These are phyloP conservation scores for Sinapis alba DNA, from an alignment of 441 rosid species.

Conservation along the genomic window DNA sequence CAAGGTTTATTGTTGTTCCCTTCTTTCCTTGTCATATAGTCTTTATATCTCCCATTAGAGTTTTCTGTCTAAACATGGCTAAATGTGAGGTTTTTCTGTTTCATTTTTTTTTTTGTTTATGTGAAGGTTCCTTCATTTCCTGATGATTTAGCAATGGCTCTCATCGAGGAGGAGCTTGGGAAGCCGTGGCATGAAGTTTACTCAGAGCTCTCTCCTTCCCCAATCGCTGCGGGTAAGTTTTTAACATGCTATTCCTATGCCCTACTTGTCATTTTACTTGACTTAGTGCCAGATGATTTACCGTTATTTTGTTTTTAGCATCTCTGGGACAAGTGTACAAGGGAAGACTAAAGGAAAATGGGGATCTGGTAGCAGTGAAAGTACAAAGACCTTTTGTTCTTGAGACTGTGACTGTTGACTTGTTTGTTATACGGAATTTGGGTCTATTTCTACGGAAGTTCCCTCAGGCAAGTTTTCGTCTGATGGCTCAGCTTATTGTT, in stretches of 20 bases:
- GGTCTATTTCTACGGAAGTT: constrained; percentile 85
- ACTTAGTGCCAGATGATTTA: constrained; percentile 18
- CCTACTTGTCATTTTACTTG: background rate
- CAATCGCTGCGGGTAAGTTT: constrained; percentile 88
- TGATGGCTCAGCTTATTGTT: constrained; percentile 17
- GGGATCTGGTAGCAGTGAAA: constrained; percentile 94
- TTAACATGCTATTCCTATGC: background rate
- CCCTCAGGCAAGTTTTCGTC: constrained; percentile 73
- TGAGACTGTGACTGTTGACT: constrained; percentile 95
- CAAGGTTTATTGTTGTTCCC: constrained; percentile 57
- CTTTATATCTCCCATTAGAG: background rate
- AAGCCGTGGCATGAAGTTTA: constrained; percentile 85
- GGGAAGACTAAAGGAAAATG: constrained; percentile 87
- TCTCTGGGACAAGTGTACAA: constrained; percentile 97
- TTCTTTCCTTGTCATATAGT: constrained; percentile 9
- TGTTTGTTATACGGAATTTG: constrained; percentile 79
- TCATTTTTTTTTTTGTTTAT: constrained; percentile 11
- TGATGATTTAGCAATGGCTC: constrained; percentile 97
- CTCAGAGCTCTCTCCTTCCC: constrained; percentile 94
- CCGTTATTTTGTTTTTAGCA: constrained; percentile 55
- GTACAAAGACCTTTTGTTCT: constrained; percentile 98
- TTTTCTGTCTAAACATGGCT: constrained; percentile 13
- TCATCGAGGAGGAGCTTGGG: constrained; percentile 92
- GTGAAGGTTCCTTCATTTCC: constrained; percentile 98
- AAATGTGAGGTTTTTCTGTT: background rate